A percentile compares a stretch with the other conserved stretches of the same genome.
Conservation (phyloP, 2,329 filamentous ascomycete species). For the Fusarium sp. region DNA sequence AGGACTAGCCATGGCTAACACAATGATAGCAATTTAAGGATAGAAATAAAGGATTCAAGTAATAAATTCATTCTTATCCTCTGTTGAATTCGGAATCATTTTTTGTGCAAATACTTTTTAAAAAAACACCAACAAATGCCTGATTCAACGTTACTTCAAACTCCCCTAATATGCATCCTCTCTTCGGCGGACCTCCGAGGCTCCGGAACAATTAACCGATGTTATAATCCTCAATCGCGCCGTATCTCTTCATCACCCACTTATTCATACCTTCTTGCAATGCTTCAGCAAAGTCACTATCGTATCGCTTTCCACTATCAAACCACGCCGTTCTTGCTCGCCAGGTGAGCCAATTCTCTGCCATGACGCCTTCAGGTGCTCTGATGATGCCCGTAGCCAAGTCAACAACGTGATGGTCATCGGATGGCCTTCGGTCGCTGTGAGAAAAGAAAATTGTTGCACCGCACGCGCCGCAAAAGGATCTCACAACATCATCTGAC, state of each 20-base stretch:
- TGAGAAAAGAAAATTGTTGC: constrained; percentile 59
- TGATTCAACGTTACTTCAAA: constrained; percentile 5
- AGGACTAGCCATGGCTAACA: neutral
- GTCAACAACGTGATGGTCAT: constrained; percentile 57
- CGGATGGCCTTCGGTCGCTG: constrained; percentile 48
- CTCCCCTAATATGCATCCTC: constrained; percentile 8
- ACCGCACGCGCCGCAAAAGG: constrained; percentile 64
- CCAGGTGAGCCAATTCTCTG: constrained; percentile 64
- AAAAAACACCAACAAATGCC: constrained; percentile 16
- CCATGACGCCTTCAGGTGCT: constrained; percentile 60
- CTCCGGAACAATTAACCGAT: constrained; percentile 46
- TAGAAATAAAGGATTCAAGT: neutral
- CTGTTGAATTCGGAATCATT: too few relatives aligned
- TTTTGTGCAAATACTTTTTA: neutral
- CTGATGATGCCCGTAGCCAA: constrained; percentile 62
- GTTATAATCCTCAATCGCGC: constrained; percentile 49
- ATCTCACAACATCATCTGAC: constrained; percentile 56
- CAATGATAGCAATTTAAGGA: neutral
- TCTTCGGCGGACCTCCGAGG: constrained; percentile 39
- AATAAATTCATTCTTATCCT: too few relatives aligned
- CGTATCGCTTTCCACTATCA: constrained; percentile 56
- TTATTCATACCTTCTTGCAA: constrained; percentile 56
- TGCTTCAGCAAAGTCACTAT: constrained; percentile 54
- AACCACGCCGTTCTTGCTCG: constrained; percentile 55
- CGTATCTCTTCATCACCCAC: constrained; percentile 57